Percentiles rank a stretch among this genome's conserved stretches.
These are phyloP conservation scores for Tausonia pullulans DNA, from an alignment of 1,284 basidiomycete genomes.

Conservation along the genomic window DNA sequence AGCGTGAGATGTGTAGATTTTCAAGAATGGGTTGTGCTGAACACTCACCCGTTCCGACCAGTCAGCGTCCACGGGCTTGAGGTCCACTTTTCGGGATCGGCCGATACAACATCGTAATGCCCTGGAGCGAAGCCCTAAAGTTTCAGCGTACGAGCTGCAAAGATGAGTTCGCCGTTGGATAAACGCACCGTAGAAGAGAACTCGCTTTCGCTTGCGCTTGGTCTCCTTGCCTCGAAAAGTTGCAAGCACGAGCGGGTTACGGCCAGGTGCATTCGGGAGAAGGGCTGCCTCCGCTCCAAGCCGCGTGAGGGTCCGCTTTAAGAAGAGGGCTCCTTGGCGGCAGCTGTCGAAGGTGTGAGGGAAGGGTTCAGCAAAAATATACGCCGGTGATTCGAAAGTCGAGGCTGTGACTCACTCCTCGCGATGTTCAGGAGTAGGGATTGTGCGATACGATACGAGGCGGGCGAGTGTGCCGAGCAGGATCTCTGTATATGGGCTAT, in stretches of 20 bases:
- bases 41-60: conserved; percentile 58
- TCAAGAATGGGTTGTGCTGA: neutral
- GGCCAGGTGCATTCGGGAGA: conserved; percentile 10
- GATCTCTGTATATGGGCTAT: conserved; percentile 25
- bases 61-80: conserved; percentile 72
- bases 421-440: conserved; percentile 58
- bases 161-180: neutral
- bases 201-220: conserved; percentile 42
- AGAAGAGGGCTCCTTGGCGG: conserved; percentile 78
- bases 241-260: conserved; percentile 74
- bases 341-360: conserved; percentile 38
- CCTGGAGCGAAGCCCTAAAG: conserved; percentile 33
- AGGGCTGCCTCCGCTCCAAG: conserved; percentile 48
- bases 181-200: conserved; percentile 66
- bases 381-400: neutral
- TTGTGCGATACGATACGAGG: conserved; percentile 76
- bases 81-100: conserved; percentile 62
- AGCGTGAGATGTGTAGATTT: neutral
- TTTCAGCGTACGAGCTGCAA: neutral
- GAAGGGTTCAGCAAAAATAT: neutral
- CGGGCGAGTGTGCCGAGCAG: conserved; percentile 60
- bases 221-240: conserved; percentile 55
- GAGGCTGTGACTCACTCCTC: conserved; percentile 48
- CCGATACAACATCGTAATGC: conserved; percentile 86
- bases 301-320: conserved; percentile 73